Evolutionary conservation across 1,139 yeast species (phyloP).

Genomic region (Debaryomycetaceae sp.): DNA sequence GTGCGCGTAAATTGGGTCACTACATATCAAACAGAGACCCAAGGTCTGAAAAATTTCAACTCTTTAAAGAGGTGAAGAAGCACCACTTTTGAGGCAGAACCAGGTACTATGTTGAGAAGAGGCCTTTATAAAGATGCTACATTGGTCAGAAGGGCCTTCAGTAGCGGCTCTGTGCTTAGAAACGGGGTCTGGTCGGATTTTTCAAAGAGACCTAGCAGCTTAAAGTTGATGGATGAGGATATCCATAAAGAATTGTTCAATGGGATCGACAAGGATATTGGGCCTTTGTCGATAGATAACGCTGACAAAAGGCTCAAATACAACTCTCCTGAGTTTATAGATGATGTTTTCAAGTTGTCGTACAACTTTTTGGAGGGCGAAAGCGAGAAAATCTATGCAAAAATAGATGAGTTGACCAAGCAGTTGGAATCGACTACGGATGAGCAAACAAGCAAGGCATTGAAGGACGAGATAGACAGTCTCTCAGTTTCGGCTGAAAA

Average conservation of each 20-base stretch:
- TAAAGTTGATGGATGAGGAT: conserved; percentile 29
- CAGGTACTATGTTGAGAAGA: neutral
- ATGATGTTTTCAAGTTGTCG: conserved; percentile 71
- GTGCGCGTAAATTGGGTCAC: neutral
- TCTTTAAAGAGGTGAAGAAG: neutral
- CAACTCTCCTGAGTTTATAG: conserved; percentile 64
- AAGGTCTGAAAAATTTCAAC: neutral
- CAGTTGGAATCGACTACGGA: conserved; percentile 6
- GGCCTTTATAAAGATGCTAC: neutral
- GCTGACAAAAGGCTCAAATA: conserved; percentile 34
- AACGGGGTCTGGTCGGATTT: conserved; percentile 50
- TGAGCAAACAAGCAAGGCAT: conserved; percentile 6
- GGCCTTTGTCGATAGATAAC: conserved; percentile 28
- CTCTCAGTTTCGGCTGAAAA: conserved; percentile 50
- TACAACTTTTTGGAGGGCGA: conserved; percentile 57
- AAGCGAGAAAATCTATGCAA: conserved; percentile 17
- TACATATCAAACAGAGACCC: too few species aligned
- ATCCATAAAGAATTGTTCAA: conserved; percentile 33
- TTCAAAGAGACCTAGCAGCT: conserved; percentile 35
- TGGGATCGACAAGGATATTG: conserved; percentile 27
- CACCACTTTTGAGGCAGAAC: neutral
- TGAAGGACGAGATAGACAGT: conserved; percentile 17
- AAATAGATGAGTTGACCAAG: conserved; percentile 16
- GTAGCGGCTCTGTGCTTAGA: conserved; percentile 6
- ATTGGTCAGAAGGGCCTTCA: neutral